phyloP scores from a whole-genome alignment of 1,139 yeast species.

The Pichia sp. region DNA sequence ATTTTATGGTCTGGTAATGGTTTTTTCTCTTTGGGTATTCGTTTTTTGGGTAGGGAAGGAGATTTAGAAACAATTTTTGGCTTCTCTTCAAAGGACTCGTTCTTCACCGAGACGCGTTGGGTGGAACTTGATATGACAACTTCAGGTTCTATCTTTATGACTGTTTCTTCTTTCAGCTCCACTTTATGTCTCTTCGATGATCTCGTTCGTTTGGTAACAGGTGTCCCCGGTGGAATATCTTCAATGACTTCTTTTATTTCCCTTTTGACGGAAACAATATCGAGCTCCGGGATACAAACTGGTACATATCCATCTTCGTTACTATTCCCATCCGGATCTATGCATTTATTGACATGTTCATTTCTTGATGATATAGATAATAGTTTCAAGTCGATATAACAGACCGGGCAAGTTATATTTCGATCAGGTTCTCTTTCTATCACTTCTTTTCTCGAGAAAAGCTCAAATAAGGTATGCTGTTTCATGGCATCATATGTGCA shows the following conservation, averaged over 20 bases:
- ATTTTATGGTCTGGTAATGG: conserved; percentile 51
- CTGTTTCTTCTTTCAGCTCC: neutral
- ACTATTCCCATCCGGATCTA: conserved; percentile 15
- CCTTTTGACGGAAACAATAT: too few species aligned
- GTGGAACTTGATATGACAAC: neutral
- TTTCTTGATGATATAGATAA: conserved; percentile 36
- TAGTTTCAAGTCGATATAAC: conserved; percentile 30
- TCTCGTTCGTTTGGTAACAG: neutral
- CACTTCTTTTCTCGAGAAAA: neutral
- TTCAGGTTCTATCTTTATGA: neutral
- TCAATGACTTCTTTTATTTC: too few species aligned
- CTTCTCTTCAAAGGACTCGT: too few species aligned
- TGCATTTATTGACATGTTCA: conserved; percentile 53
- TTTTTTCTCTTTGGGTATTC: conserved; percentile 25
- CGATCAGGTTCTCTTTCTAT: neutral
- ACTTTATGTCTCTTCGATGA: neutral
- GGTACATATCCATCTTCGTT: too few species aligned
- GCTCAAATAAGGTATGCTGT: neutral
- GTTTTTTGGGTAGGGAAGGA: neutral
- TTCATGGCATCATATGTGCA: neutral
- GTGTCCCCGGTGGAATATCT: neutral
- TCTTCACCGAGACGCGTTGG: too few species aligned
- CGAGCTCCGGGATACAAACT: too few species aligned
- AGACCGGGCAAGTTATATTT: conserved; percentile 40
- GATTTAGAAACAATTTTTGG: too few species aligned